Evolutionary conservation across 768 basidiomycete genomes (phyloP).

Genomic region (Suillus brevipes): DNA sequence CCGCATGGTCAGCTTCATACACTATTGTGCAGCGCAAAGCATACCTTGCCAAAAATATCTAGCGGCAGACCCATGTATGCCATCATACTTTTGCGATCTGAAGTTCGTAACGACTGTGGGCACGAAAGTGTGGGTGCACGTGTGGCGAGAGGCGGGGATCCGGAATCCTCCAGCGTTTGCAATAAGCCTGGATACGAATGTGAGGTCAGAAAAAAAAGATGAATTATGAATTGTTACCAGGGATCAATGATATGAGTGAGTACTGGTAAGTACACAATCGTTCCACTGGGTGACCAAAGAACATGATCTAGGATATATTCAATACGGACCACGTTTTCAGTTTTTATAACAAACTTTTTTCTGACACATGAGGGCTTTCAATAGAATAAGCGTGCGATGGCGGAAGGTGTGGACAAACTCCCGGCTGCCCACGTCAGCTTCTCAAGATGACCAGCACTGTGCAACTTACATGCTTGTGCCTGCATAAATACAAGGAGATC

Average conservation of each 20-base stretch:
- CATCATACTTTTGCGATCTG: slow-evolving; percentile 88
- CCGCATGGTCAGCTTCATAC: slow-evolving; percentile 4
- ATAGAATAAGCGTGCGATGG: slow-evolving; percentile 86
- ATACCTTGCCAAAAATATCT: slow-evolving; percentile 88
- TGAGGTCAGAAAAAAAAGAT: not conserved
- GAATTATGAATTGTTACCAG: slow-evolving; percentile 52
- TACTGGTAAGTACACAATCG: slow-evolving; percentile 97
- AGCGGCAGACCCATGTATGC: slow-evolving; percentile 92
- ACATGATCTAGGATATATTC: slow-evolving; percentile 71
- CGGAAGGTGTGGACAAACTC: slow-evolving; percentile 94
- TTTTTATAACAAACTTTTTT: slow-evolving; percentile 62
- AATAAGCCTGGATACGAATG: slow-evolving; percentile 62
- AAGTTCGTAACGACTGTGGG: slow-evolving; percentile 82
- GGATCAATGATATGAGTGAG: slow-evolving; percentile 90
- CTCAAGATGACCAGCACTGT: slow-evolving; percentile 28
- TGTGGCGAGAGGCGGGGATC: slow-evolving; percentile 73
- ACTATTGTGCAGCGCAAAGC: not conserved
- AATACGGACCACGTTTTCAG: slow-evolving; percentile 9
- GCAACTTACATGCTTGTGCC: slow-evolving; percentile 66
- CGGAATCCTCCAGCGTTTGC: slow-evolving; percentile 88
- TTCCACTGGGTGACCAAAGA: slow-evolving; percentile 96
- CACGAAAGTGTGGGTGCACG: slow-evolving; percentile 63
- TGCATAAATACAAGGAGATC: slow-evolving; percentile 29
- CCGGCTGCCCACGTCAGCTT: slow-evolving; percentile 42
- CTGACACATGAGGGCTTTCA: slow-evolving; percentile 93